phyloP scores from a whole-genome alignment of 257 asterid genomes.

The Capsicum chinense region DNA sequence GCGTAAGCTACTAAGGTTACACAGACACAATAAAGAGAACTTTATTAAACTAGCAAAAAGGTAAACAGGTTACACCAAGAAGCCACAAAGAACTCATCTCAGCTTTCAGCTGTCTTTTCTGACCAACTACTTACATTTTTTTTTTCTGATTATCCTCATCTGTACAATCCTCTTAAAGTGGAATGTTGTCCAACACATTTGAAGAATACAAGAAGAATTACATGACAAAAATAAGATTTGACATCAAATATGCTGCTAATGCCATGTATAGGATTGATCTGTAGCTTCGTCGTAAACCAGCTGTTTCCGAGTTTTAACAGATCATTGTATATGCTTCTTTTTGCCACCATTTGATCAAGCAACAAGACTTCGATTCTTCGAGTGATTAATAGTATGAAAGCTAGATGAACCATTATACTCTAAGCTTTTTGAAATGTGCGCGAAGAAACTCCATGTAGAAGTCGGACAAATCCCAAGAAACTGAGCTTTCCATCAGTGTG shows the following conservation, averaged over 20 bases:
- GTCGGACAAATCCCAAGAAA: slow-evolving; percentile 86
- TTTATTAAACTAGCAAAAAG: slow-evolving; percentile 9
- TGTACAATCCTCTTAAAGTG: slow-evolving; percentile 61
- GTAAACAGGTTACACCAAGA: slow-evolving; percentile 31
- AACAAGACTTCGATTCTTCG: neutral
- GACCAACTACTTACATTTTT: slow-evolving; percentile 40
- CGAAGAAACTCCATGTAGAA: slow-evolving; percentile 81
- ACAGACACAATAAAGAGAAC: slow-evolving; percentile 1
- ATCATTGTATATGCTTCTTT: neutral
- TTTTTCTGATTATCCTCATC: slow-evolving; percentile 46
- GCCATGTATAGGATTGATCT: slow-evolving; percentile 2
- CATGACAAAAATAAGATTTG: slow-evolving; percentile 34
- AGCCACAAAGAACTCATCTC: slow-evolving; percentile 45
- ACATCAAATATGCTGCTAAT: slow-evolving; percentile 11
- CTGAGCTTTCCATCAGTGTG: slow-evolving; percentile 94
- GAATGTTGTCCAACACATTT: slow-evolving; percentile 33
- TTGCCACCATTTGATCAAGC: slow-evolving; percentile 27
- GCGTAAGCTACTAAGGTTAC: neutral
- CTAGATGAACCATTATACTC: slow-evolving; percentile 11
- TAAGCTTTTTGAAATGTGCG: slow-evolving; percentile 74
- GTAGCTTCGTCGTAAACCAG: neutral
- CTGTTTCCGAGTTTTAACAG: neutral
- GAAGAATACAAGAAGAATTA: slow-evolving; percentile 29
- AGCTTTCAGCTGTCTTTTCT: slow-evolving; percentile 43
- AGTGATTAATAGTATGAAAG: neutral